A percentile compares a stretch with the other conserved stretches of the same genome.
phyloP scores from a whole-genome alignment of 805 yeast species.

The Candida verbasci region DNA sequence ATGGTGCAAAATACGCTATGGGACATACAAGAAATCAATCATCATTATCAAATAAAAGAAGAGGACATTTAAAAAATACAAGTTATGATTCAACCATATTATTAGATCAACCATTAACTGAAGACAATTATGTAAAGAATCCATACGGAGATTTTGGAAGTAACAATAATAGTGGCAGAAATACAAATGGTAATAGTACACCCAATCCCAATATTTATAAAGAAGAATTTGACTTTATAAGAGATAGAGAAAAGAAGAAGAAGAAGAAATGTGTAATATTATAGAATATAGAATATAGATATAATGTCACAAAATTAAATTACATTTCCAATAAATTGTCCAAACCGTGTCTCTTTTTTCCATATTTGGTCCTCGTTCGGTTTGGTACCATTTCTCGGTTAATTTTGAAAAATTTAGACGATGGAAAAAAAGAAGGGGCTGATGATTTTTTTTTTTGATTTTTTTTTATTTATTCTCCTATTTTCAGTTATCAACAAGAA shows the following conservation, averaged over 20 bases:
- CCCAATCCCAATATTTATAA: conserved; percentile 23
- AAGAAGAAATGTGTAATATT: conserved; percentile 31
- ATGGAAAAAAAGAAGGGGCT: neutral
- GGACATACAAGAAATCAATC: conserved; percentile 21
- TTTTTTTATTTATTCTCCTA: neutral
- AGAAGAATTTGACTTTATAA: conserved; percentile 40
- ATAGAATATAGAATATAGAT: conserved; percentile 11
- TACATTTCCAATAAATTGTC: too few relatives aligned
- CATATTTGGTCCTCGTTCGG: too few relatives aligned
- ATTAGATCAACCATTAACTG: conserved; percentile 38
- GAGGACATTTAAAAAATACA: conserved; percentile 34
- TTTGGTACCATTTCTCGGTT: too few relatives aligned
- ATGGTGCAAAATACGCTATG: conserved; percentile 9
- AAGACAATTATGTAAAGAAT: conserved; percentile 29
- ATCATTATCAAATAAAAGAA: conserved; percentile 18
- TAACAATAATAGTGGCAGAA: neutral
- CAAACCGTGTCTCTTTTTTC: too few relatives aligned
- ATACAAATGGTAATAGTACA: conserved; percentile 1
- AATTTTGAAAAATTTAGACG: too few relatives aligned
- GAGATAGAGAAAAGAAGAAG: conserved; percentile 23
- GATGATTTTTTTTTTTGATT: neutral
- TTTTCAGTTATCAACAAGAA: too few relatives aligned
- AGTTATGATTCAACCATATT: conserved; percentile 34
- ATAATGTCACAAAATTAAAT: too few relatives aligned
- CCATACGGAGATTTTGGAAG: conserved; percentile 29